Evolutionary conservation across 305 asterid species (phyloP).

Genomic region (Solanum chacoense): DNA sequence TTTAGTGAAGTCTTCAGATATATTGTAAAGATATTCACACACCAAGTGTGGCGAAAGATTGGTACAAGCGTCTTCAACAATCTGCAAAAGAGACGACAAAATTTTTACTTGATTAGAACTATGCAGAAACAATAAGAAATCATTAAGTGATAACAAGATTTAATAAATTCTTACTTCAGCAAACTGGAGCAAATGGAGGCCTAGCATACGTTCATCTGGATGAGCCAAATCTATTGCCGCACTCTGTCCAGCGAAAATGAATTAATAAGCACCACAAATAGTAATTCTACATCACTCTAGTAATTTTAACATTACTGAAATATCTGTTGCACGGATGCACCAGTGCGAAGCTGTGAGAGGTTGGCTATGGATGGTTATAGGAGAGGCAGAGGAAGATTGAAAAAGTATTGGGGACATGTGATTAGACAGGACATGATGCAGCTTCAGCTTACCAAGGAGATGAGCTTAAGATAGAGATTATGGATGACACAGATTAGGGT

Average conservation of each 20-base stretch:
- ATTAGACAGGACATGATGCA: background rate
- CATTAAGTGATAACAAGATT: background rate
- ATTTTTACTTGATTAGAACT: background rate
- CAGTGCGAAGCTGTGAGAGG: background rate
- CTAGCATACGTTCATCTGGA: slow-evolving; percentile 61
- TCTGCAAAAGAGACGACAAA: slow-evolving; percentile 24
- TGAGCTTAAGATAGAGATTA: background rate
- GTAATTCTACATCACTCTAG: background rate
- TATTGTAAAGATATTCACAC: slow-evolving; percentile 77
- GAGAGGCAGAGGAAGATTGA: background rate
- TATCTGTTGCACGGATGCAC: background rate
- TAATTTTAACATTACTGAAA: background rate
- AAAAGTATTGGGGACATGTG: background rate
- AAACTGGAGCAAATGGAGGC: slow-evolving; percentile 78
- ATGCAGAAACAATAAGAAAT: background rate
- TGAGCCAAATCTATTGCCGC: slow-evolving; percentile 60
- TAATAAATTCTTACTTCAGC: slow-evolving; percentile 42
- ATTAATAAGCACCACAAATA: background rate
- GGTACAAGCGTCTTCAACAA: slow-evolving; percentile 71
- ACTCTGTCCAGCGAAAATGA: slow-evolving; percentile 29
- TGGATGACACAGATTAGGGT: background rate
- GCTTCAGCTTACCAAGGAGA: background rate
- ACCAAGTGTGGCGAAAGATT: slow-evolving; percentile 55
- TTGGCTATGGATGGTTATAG: background rate
- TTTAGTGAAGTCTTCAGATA: slow-evolving; percentile 81